Evolutionary conservation across 306 rosid genomes (phyloP), one percentile per base, ranked within the genome.

Genomic region (Benincasa hispida): DNA sequence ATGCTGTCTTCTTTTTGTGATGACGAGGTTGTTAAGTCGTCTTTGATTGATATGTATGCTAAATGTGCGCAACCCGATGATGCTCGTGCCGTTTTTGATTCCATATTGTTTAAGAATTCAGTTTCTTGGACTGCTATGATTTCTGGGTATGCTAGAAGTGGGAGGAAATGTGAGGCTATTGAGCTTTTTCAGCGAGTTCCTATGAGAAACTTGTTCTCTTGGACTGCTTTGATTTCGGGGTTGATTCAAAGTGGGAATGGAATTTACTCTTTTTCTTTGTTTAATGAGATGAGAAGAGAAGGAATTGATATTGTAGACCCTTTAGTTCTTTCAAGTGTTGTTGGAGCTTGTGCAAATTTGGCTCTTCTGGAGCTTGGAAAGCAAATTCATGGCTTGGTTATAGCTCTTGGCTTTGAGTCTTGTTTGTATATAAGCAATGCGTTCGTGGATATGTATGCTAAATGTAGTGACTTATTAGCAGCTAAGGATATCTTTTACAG

Each of bases 221-320:
- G 97, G 97, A 91, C 98, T 7, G 91, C 98, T 70, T 82, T 93
- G 89, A 89, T 93, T 79, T 91, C 97, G 0, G 98, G 98, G 75
- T 85, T 89, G 83, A 91, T 87, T 66, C 96, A 91, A 79, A 91
- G 97, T 79, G 97, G 96, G 61, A 83, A 87, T 79, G 89, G 87
- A 24, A 77, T 45, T 61, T 91, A 86, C 75, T 92, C 86, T 0
- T 78, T 91, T 61, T 24, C 62, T 74, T 22, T 89, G 76, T 91
- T 93, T 81, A 83, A 83, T 57, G 88, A 88, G 32, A 93, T 93
- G 98, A 79, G 87, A 35, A 83, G 87, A 54, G 91, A 88, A 55
- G 87, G 86, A 62, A 51, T 91, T 55, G 78, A 85, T 70, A 82
- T 93, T 35, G 74, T 82, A 5, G 97, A 93, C 79, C 97, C 97